phyloP scores from a whole-genome alignment of 371 early-diverging fungal genomes.

The Rhizopus delemar region DNA sequence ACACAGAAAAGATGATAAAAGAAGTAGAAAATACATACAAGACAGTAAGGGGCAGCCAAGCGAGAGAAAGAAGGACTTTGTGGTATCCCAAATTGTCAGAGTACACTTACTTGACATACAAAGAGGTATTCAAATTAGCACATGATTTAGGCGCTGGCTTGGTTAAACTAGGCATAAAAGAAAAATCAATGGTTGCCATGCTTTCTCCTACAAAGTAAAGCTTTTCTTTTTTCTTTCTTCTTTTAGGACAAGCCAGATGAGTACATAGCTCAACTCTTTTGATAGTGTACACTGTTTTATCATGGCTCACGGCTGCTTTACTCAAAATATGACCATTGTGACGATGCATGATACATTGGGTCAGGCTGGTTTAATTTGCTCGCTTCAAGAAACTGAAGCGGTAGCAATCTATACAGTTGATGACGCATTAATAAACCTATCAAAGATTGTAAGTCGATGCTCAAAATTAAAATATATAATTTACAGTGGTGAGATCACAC shows the following conservation, averaged over 20 bases:
- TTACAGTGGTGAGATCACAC: slow-evolving; percentile 70
- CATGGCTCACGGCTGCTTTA: slow-evolving; percentile 68
- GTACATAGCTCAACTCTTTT: not conserved
- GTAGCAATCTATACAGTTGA: slow-evolving; percentile 77
- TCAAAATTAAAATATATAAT: slow-evolving; percentile 71
- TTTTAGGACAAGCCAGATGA: not conserved
- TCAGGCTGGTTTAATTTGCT: slow-evolving; percentile 80
- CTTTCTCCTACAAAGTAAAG: slow-evolving; percentile 79
- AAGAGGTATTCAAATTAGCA: slow-evolving; percentile 54
- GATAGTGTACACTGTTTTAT: slow-evolving; percentile 75
- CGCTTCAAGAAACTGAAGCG: slow-evolving; percentile 84
- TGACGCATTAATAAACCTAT: slow-evolving; percentile 74
- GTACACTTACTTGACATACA: slow-evolving; percentile 71
- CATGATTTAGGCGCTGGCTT: slow-evolving; percentile 68
- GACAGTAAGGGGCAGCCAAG: slow-evolving; percentile 62
- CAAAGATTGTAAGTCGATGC: slow-evolving; percentile 59
- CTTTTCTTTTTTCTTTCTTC: not conserved
- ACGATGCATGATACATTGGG: slow-evolving; percentile 92
- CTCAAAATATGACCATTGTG: slow-evolving; percentile 75
- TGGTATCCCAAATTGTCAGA: slow-evolving; percentile 70
- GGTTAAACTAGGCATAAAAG: slow-evolving; percentile 61
- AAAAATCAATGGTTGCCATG: slow-evolving; percentile 66
- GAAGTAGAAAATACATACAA: slow-evolving; percentile 79
- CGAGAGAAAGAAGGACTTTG: slow-evolving; percentile 79
- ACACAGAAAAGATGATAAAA: slow-evolving; percentile 62